Evolutionary conservation across 169 alveolate species (phyloP).

Genomic region (Plasmodium cynomolgi): DNA sequence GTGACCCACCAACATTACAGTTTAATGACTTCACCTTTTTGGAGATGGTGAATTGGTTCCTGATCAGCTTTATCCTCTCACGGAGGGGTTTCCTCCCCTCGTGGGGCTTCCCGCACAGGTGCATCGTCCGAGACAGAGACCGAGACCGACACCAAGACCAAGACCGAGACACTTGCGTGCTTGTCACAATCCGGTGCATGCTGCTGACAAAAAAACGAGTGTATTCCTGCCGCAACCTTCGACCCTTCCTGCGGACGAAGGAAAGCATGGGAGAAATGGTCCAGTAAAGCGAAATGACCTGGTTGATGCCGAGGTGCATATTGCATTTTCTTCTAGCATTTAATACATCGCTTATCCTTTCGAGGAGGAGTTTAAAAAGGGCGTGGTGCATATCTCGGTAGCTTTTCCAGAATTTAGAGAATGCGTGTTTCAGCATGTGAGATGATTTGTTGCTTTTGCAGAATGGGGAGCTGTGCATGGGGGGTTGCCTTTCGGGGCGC

Average conservation of each 20-base stretch:
- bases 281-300: constrained; percentile 1
- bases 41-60: neutral
- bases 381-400: neutral
- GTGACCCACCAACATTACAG: neutral
- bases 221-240: neutral
- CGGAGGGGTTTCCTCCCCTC: neutral
- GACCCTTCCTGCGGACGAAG: neutral
- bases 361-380: constrained; percentile 1
- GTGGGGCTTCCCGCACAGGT: neutral
- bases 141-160: too few relatives aligned
- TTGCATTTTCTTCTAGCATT: constrained; percentile 2
- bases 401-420: neutral
- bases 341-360: neutral
- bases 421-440: neutral
- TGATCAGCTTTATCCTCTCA: neutral
- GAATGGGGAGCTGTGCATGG: neutral
- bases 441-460: neutral
- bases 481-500: too few relatives aligned
- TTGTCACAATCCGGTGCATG: neutral
- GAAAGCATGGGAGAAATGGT: neutral
- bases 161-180: neutral
- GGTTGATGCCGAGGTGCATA: constrained; percentile 26
- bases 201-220: neutral
- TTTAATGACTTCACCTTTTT: neutral
- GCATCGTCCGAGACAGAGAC: neutral